phyloP scores from a whole-genome alignment of 768 basidiomycete species.

The Lanmaoa pseudosensibilis region DNA sequence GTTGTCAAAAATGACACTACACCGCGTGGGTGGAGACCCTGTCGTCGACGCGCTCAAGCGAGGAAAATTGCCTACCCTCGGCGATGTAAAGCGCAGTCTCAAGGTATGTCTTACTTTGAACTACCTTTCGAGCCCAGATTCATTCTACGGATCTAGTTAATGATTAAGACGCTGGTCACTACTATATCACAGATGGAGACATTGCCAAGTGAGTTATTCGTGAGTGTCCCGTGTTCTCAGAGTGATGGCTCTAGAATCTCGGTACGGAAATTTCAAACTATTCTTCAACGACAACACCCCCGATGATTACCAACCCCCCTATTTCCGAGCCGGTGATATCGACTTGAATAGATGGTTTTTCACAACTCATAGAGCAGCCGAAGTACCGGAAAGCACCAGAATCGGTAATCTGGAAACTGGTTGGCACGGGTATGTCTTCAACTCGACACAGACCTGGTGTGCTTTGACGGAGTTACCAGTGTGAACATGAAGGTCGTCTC shows the following conservation, averaged over 20 bases:
- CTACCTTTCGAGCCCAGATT: not conserved
- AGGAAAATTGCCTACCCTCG: conserved; percentile 68
- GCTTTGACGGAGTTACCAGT: conserved; percentile 35
- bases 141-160: conserved; percentile 42
- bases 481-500: conserved; percentile 73
- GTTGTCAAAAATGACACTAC: conserved; percentile 50
- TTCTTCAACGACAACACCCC: conserved; percentile 83
- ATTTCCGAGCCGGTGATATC: conserved; percentile 70
- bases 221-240: not conserved
- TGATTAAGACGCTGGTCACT: conserved; percentile 76
- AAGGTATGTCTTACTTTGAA: conserved; percentile 47
- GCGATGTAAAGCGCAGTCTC: conserved; percentile 79
- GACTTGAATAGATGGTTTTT: conserved; percentile 80
- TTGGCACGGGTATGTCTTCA: conserved; percentile 58
- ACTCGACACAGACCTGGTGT: not conserved
- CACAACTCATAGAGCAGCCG: conserved; percentile 70
- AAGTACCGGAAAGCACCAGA: conserved; percentile 71
- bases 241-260: conserved; percentile 50
- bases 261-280: conserved; percentile 86
- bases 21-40: conserved; percentile 49
- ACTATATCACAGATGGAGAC: conserved; percentile 80
- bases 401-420: conserved; percentile 70
- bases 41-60: conserved; percentile 55
- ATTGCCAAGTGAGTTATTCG: conserved; percentile 60
- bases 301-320: conserved; percentile 78